phyloP scores from a whole-genome alignment of 1,284 basidiomycete genomes.

The Phellopilus nigrolimitatus region DNA sequence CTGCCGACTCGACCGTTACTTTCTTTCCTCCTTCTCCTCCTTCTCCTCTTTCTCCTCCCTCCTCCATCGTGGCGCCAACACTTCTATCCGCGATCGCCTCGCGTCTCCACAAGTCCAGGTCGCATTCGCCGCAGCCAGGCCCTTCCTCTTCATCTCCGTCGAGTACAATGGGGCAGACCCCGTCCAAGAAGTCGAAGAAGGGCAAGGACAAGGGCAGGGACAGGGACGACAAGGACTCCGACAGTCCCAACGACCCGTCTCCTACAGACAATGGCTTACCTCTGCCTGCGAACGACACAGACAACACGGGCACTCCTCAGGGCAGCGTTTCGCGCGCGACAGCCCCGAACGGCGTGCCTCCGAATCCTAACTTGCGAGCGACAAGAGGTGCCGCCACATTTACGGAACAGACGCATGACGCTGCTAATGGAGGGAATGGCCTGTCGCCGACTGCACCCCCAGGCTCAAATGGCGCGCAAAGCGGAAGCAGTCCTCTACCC shows the following conservation, averaged over 20 bases:
- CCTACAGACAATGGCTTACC: conserved; percentile 21
- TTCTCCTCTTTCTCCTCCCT: conserved; percentile 1
- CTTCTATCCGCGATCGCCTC: conserved; percentile 70
- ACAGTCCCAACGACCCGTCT: conserved; percentile 5
- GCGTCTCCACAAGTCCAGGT: conserved; percentile 62
- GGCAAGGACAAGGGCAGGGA: conserved; percentile 47
- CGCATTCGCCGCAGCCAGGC: conserved; percentile 59
- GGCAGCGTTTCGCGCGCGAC: conserved; percentile 42
- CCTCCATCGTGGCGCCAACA: conserved; percentile 60
- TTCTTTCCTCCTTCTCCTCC: conserved; percentile 18
- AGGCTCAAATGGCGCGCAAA: conserved; percentile 30
- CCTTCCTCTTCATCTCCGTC: conserved; percentile 30
- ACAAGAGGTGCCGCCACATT: conserved; percentile 1
- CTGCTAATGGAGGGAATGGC: neutral
- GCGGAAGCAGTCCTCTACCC: neutral
- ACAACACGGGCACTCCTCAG: conserved; percentile 29
- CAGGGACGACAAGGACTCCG: conserved; percentile 23
- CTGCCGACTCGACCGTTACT: too few species aligned
- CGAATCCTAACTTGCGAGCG: conserved; percentile 22
- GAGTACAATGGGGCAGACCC: conserved; percentile 67
- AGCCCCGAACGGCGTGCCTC: conserved; percentile 26
- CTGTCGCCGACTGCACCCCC: conserved; percentile 32
- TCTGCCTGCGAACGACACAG: conserved; percentile 30
- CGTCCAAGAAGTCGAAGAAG: conserved; percentile 75
- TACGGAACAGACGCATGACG: conserved; percentile 22